phyloP scores from a whole-genome alignment of 2,329 filamentous ascomycete species.

The Botrytis cinerea region DNA sequence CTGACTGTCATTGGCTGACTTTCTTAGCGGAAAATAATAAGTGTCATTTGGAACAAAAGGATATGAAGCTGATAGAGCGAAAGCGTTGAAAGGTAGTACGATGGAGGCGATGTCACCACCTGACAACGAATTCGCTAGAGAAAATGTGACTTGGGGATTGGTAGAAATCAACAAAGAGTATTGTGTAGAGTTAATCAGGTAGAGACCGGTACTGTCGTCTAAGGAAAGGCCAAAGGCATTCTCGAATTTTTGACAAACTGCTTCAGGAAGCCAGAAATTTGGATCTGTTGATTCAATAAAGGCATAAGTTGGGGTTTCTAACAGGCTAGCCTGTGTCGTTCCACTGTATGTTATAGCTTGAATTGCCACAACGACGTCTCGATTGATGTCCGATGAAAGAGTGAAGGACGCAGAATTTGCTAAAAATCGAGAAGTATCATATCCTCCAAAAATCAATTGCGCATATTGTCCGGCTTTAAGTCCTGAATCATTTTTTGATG shows the following conservation, averaged over 20 bases:
- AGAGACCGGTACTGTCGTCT: conserved; percentile 62
- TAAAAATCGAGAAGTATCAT: conserved; percentile 45
- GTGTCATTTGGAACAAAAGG: conserved; percentile 45
- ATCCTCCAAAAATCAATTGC: conserved; percentile 46
- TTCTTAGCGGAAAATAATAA: conserved; percentile 48
- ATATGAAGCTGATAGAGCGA: conserved; percentile 33
- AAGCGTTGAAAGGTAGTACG: conserved; percentile 35
- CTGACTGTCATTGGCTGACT: conserved; percentile 41
- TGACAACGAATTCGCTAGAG: conserved; percentile 28
- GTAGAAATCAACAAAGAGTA: conserved; percentile 33
- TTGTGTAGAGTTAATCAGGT: conserved; percentile 56
- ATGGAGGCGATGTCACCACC: conserved; percentile 39
- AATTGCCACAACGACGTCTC: conserved; percentile 45
- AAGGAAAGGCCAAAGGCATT: conserved; percentile 62
- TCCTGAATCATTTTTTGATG: conserved; percentile 12
- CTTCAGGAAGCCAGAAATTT: conserved; percentile 61
- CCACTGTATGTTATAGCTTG: conserved; percentile 47
- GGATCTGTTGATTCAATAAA: conserved; percentile 63
- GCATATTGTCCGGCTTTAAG: conserved; percentile 41
- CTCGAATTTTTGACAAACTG: conserved; percentile 64
- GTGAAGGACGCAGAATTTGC: conserved; percentile 44
- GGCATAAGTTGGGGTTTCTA: conserved; percentile 40
- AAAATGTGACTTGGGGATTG: conserved; percentile 40
- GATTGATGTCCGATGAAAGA: conserved; percentile 44
- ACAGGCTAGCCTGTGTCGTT: conserved; percentile 36